Evolutionary conservation across 441 rosid genomes (phyloP), one percentile per base, ranked within the genome.

Genomic region (Dalechampia spathulata): DNA sequence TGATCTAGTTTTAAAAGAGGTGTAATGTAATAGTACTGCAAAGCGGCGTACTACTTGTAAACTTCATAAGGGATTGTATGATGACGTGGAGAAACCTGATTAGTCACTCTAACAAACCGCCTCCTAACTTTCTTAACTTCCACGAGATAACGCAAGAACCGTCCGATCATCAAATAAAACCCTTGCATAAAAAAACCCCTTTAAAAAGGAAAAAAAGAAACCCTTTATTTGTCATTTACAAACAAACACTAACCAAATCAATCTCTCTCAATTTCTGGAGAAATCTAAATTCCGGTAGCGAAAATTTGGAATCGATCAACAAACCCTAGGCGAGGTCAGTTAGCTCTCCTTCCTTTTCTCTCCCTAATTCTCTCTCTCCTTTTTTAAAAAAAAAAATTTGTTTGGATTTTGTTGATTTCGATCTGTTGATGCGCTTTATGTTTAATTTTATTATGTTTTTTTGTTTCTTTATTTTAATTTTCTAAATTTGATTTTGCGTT

Each of bases 111-210:
- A 16, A 26, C 26, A 13, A 49, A 59, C 48, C 40, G 62, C 54
- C 40, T 12, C 14, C 19, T 28, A 30, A 25, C 23, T 15, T 30
- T 15, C 39, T 21, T 62, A 32, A 32, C 48, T 27, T 13, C 40
- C 60, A 46, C 20, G 59, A 11, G 25, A 40, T 41, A 7, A n/a
- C 57, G 32, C 44, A 21, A 12, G 40, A 40, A 40, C 67, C 67
- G 64, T 51, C 22, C 17, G 64, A 60, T 60, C 17, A 15, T 16
- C 44, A 7, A 41, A 22, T 3, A 30, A 46, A 34, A 48, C 60
- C 39, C 37, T 36, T n/a, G 7, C 17, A 38, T 7, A 16, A 36
- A 16, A 22, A 3, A 30, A 3, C 8, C 34, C 34, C 52, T 5
- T 3, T 30, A 20, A 4, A 15, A 41, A 10, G 40, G 23, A 9